Evolutionary conservation across 345 rosid genomes (phyloP), one percentile per base, ranked within the genome.

Genomic region (Eutrema heterophyllum): DNA sequence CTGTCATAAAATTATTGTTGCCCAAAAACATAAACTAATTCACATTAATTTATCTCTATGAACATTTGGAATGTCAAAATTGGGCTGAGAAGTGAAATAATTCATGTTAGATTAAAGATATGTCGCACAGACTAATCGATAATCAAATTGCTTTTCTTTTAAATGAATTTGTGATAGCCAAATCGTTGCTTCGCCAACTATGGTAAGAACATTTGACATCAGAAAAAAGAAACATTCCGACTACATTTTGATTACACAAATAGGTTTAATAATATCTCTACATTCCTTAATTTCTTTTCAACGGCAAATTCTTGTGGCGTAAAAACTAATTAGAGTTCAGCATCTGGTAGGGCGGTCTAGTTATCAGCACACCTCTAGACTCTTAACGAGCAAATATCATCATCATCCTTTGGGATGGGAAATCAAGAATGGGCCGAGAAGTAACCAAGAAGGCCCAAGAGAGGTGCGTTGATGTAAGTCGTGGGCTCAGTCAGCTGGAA

Each of bases 401-500:
- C 50, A 27, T 35, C 30, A 8, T 36, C 35, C 71, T 24, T 58
- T 0, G 30, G n/a, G 12, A 27, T 71, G 13, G 9, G 15, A 38
- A 24, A 35, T 68, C 57, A 77, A 55, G 74, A 71, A 72, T 80
- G 97, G 80, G 89, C 85, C 13, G 92, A 81, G 70, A 92, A 90
- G 83, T 75, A 90, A 18, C 87, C 91, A 35, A 96, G 86, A 24
- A 89, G 93, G 54, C 99, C 99, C 65, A 92, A 81, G 0, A 96
- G 83, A 2, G 98, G 99, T 0, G 99, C 98, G 8, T 95, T 95
- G 77, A 92, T 95, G 61, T 90, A 95, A 0, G 99, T 95, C 6
- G 99, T 92, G 63, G 99, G 99, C 86, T 95, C 99, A 0, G 99
- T 88, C 68, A 89, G 84, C 78, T 86, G 90, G 61, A 88, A 92